Percentiles rank a stretch among this genome's conserved stretches.
Conservation (phyloP, 2,329 filamentous ascomycete species). For the Septoria petroselini region DNA sequence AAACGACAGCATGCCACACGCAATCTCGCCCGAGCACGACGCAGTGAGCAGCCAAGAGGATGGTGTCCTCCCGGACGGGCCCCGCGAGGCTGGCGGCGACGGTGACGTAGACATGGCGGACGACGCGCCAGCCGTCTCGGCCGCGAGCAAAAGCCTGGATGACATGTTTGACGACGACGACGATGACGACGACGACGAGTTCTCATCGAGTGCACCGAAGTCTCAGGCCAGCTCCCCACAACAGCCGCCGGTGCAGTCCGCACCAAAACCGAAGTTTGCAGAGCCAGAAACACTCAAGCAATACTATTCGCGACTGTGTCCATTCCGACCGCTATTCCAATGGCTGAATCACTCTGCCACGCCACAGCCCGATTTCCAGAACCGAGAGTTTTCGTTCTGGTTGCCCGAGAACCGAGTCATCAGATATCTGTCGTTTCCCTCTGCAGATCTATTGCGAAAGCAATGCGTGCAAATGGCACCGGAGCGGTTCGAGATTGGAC, state of each 20-base stretch:
- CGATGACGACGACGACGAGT: conserved; percentile 50
- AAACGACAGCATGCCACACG: conserved; percentile 45
- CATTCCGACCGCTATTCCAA: conserved; percentile 90
- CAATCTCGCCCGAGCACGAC: conserved; percentile 37
- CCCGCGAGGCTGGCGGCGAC: conserved; percentile 23
- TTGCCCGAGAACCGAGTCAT: conserved; percentile 89
- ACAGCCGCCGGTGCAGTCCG: conserved; percentile 28
- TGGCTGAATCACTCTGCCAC: conserved; percentile 94
- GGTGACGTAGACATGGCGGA: conserved; percentile 24
- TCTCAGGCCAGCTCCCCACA: conserved; percentile 43
- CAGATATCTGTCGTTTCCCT: conserved; percentile 79
- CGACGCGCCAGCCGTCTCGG: conserved; percentile 9
- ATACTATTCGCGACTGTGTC: conserved; percentile 94
- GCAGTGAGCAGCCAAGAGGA: conserved; percentile 35
- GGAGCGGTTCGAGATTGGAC: conserved; percentile 94
- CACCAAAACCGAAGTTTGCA: conserved; percentile 43
- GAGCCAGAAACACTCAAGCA: conserved; percentile 84
- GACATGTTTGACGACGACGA: conserved; percentile 60
- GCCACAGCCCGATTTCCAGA: conserved; percentile 81
- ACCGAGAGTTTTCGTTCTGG: conserved; percentile 95
- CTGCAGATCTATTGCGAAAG: conserved; percentile 74
- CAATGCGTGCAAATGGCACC: conserved; percentile 86
- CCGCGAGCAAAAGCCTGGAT: conserved; percentile 43
- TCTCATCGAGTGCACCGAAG: conserved; percentile 54
- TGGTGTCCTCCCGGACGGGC: conserved; percentile 37